These are phyloP conservation scores for Sugiyamaella valdiviana DNA, from an alignment of 805 yeast species.

Conservation along the genomic window DNA sequence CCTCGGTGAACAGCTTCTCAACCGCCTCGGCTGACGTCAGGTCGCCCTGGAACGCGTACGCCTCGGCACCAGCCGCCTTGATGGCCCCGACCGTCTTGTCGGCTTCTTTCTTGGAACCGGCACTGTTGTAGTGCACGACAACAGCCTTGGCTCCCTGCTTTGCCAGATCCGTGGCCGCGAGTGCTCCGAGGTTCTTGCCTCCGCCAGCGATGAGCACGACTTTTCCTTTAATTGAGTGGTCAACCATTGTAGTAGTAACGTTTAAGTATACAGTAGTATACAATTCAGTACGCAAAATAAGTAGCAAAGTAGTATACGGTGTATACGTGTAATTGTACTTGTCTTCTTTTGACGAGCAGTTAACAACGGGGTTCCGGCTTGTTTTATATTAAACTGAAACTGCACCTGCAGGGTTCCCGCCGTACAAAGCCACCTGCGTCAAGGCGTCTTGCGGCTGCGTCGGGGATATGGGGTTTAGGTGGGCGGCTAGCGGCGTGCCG, in stretches of 20 bases:
- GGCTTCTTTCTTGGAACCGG: conserved; percentile 33
- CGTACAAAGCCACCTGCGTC: too few species aligned
- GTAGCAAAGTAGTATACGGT: too few species aligned
- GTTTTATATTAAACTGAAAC: too few species aligned
- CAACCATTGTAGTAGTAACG: not conserved
- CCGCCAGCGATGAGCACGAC: conserved; percentile 56
- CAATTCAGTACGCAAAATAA: too few species aligned
- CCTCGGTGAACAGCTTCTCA: conserved; percentile 41
- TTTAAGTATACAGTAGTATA: too few species aligned
- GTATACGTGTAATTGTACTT: too few species aligned
- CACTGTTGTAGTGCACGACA: conserved; percentile 50
- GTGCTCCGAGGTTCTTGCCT: conserved; percentile 53
- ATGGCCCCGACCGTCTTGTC: conserved; percentile 37
- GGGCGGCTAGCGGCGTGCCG: not conserved
- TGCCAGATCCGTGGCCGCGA: conserved; percentile 50
- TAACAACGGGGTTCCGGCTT: too few species aligned
- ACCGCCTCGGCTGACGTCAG: conserved; percentile 40
- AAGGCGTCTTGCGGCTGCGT: not conserved
- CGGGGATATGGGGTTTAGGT: not conserved
- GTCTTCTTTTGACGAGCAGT: too few species aligned
- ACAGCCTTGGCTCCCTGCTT: conserved; percentile 44
- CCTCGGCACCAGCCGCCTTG: conserved; percentile 35
- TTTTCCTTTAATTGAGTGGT: conserved; percentile 35
- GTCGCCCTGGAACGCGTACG: conserved; percentile 39
- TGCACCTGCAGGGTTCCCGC: too few species aligned